Base-by-base conservation (phyloP, 768 basidiomycete genomes). In the Grammothele lineata region DNA sequence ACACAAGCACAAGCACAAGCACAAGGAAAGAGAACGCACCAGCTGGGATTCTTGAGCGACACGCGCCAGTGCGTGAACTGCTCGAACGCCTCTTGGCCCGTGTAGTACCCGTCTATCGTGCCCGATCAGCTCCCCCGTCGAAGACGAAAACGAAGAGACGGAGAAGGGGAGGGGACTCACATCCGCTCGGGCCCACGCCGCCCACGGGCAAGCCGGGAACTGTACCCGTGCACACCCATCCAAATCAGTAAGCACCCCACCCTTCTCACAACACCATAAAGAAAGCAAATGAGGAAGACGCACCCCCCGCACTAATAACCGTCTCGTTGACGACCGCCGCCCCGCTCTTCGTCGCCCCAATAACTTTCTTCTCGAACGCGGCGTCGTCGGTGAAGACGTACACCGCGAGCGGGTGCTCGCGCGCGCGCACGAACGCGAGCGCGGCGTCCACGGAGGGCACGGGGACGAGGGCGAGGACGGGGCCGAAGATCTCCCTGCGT, bases 331-430 rank as follows among this genome's bases (percentile, higher is more conserved):
- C 79, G 15, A 85, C 47, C 15, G 78, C 77, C 4, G 78, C 74
- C 3, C 92, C 91, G 48, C 85, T 87, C 51, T 73, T 76, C 0
- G 91, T 92, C n/a, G n/a, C n/a, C n/a, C n/a, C n/a, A n/a, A n/a
- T n/a, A 81, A 87, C 78, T 64, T 83, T 83, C 19, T 70, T 62
- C 65, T 87, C 86, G 58, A 83, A 72, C 17, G 64, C 64, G 1
- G 70, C 47, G 52, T 83, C 76, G 49, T 76, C 67, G 1, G 85
- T 74, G 66, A 93, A 93, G 27, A 88, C 78, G 57, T 92, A 92
- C 8, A 92, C 64, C 2, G 81, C 76, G 15, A 93, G 74, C 4
- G 92, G 87, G 47, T 85, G 76, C 32, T 85, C 84, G 27, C 85
- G 72, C 14, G 64, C 63, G 54, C 84, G 84, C 43, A 92, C 74